Evolutionary conservation across 2,329 filamentous ascomycete species (phyloP), one percentile per base, ranked within the genome.

Genomic region (Alternaria atra): DNA sequence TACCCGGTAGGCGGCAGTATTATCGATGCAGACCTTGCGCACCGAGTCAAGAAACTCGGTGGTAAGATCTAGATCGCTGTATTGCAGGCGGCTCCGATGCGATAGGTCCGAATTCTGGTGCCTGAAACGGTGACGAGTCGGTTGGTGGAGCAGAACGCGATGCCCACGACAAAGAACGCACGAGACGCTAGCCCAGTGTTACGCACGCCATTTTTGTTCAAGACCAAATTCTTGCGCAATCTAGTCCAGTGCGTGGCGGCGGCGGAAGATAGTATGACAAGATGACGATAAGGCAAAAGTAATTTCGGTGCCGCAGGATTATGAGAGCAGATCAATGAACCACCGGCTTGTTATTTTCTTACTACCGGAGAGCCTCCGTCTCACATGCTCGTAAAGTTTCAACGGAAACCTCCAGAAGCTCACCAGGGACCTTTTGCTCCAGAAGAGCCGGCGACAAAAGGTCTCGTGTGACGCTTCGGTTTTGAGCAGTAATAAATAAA

Each of bases 101-200:
- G 61, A 74, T 74, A 68, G 68, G 73, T 59, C 63, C 20, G 63
- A 67, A 74, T 68, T 65, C 63, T 65, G 71, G 52, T 74, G 73
- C 72, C 72, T 75, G 69, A 67, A 68, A 68, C 67, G 60, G 63
- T 56, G 57, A 65, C 55, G 58, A 66, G 54, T 56, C 59, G 57
- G 51, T 40, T 52, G 55, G 63, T 65, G 58, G 50, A 64, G 39
- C 42, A 53, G 29, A 46, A 35, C 47, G 43, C 44, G 58, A 61
- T 56, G 57, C 55, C 67, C 52, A 58, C 54, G 57, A 60, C 54
- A 51, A 58, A 55, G 66, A 64, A 68, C 61, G 63, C 54, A 44
- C 60, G 59, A 60, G 60, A 72, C 65, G 67, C 55, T 55, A 47
- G 61, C 34, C 48, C 48, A 55, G 48, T 47, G 58, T 63, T 65